These are phyloP conservation scores for Pseudonitzschia delicatissima DNA, from an alignment of 108 stramenopile genomes.

Conservation along the genomic window DNA sequence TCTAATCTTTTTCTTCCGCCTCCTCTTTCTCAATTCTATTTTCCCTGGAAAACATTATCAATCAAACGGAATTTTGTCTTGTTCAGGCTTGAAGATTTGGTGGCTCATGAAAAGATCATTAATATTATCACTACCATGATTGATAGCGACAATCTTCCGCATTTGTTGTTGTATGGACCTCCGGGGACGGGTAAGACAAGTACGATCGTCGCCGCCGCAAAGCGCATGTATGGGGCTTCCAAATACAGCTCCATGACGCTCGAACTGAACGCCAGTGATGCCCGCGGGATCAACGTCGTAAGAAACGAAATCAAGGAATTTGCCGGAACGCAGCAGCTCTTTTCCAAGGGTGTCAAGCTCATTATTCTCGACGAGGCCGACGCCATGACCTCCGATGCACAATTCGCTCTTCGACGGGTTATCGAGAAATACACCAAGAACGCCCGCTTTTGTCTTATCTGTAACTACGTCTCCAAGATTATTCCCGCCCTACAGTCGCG, in stretches of 20 bases:
- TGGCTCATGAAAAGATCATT: constrained; percentile 93
- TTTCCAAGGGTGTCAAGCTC: constrained; percentile 81
- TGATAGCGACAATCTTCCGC: constrained; percentile 89
- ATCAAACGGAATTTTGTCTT: too few relatives aligned
- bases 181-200: constrained; percentile 91
- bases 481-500: constrained; percentile 93
- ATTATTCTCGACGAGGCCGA: constrained; percentile 94
- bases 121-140: constrained; percentile 74
- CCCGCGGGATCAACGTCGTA: constrained; percentile 87
- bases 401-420: constrained; percentile 86
- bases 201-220: constrained; percentile 92
- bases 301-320: constrained; percentile 96
- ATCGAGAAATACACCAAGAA: constrained; percentile 94
- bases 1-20: not conserved
- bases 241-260: constrained; percentile 85
- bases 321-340: constrained; percentile 90
- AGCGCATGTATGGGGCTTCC: constrained; percentile 87
- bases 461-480: constrained; percentile 96
- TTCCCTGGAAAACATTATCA: not conserved
- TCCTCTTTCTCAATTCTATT: not conserved
- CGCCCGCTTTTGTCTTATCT: constrained; percentile 93
- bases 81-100: constrained; percentile 80
- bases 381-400: constrained; percentile 93
- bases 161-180: constrained; percentile 90
- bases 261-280: constrained; percentile 87